A percentile compares a stretch with the other conserved stretches of the same genome.
These are phyloP conservation scores for Fusarium sublunatum DNA, from an alignment of 2,329 filamentous ascomycete species.

Conservation along the genomic window DNA sequence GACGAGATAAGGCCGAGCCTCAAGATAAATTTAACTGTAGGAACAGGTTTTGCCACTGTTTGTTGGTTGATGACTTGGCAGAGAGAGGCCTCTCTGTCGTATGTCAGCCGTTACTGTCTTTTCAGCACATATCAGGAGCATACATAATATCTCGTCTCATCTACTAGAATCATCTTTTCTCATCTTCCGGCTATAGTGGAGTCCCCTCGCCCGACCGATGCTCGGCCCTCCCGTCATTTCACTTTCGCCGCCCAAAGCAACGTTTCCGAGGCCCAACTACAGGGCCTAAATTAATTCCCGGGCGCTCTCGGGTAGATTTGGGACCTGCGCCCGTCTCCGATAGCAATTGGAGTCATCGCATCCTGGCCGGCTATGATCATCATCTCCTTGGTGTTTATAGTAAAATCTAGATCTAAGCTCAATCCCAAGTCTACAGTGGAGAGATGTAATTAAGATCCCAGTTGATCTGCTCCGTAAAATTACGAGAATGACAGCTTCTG, in stretches of 20 bases:
- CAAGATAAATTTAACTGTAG: conserved; percentile 23
- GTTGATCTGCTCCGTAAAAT: background rate
- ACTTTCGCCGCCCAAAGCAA: conserved; percentile 35
- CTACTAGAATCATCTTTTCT: background rate
- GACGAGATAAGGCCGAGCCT: conserved; percentile 44
- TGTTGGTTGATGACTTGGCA: background rate
- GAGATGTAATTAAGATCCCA: background rate
- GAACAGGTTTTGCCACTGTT: conserved; percentile 25
- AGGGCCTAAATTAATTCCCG: conserved; percentile 34
- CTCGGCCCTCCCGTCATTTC: conserved; percentile 20
- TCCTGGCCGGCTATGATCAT: background rate
- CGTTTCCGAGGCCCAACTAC: conserved; percentile 21
- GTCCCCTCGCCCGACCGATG: conserved; percentile 12
- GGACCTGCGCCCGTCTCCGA: conserved; percentile 6
- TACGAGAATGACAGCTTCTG: background rate
- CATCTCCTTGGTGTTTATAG: background rate
- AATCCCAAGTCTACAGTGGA: conserved; percentile 11
- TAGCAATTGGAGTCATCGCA: background rate
- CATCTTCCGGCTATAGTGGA: conserved; percentile 18
- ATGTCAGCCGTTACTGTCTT: no score
- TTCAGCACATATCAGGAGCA: no score
- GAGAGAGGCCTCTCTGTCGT: conserved; percentile 33
- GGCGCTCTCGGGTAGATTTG: conserved; percentile 17
- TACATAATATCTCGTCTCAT: background rate
- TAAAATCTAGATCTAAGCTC: conserved; percentile 4